Base-by-base conservation (phyloP, 257 asterid genomes). In the Gentiana dahurica region DNA sequence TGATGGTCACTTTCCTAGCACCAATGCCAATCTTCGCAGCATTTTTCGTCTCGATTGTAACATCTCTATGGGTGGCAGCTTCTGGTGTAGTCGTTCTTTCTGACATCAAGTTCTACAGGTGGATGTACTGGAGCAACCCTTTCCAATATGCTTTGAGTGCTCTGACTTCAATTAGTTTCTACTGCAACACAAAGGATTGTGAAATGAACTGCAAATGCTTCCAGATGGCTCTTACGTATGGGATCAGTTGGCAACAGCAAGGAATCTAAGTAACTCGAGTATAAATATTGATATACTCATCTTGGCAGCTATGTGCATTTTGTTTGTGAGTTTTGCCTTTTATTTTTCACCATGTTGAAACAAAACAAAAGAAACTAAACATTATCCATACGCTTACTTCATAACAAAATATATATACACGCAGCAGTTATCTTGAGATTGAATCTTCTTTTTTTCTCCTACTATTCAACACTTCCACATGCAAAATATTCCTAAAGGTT, bases 1-100 rank as follows among this genome's bases (percentile, higher is more conserved):
- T 60, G 65, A 60, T 50, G 65, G 41, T 38, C 13, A 60, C 65
- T 36, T 60, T 51, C 51, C 57, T 51, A 50, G 65, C 65, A 51
- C 65, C 65, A 51, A 1, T 39, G 50, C 65, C 57, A 1, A 33
- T 38, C 4, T 60, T 60, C 39, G 65, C 43, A 15, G 65, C 65
- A 39, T 51, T 60, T 51, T 3, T 60, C 15, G 65, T 60, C 13
- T 60, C 57, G 7, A 60, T 60, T 32, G 5, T 51, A 24, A 60
- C 57, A 8, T 60, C 65, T 37, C 6, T 51, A 12, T 51, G 57
- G 65, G 65, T 51, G 39, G 51, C 65, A 37, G 65, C 65, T 51
- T 51, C 65, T 51, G 51, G 57, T 37, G 65, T 60, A 15, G 65
- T 51, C 4, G 51, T 60, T 15, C 65, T 51, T 12, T 24, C 51